These are phyloP conservation scores for Scheffersomyces titani DNA, from an alignment of 1,139 yeast genomes.

Conservation along the genomic window DNA sequence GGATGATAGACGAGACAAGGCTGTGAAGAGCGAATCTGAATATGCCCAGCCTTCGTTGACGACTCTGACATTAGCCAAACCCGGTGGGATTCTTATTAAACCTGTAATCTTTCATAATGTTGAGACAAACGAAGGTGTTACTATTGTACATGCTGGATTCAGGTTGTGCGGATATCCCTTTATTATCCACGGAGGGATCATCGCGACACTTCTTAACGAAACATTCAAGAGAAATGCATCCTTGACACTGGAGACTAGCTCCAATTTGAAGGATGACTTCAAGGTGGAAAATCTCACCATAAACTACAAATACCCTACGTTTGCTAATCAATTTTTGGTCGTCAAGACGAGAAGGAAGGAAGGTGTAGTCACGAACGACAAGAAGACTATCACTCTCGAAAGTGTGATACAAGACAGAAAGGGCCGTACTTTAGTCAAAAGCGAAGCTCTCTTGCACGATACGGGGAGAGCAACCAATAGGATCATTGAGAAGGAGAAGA, in stretches of 20 bases:
- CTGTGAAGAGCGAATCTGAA: slow-evolving; percentile 30
- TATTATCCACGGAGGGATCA: slow-evolving; percentile 85
- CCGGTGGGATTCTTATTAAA: slow-evolving; percentile 78
- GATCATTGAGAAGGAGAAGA: slow-evolving; percentile 1
- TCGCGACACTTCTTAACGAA: slow-evolving; percentile 82
- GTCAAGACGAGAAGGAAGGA: slow-evolving; percentile 51
- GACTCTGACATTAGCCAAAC: slow-evolving; percentile 43
- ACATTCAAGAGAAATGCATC: slow-evolving; percentile 62
- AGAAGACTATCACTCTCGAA: slow-evolving; percentile 26
- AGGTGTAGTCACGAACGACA: slow-evolving; percentile 24
- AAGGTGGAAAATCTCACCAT: slow-evolving; percentile 54
- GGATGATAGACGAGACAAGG: slow-evolving; percentile 6
- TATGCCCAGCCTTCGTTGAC: slow-evolving; percentile 29
- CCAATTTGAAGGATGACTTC: slow-evolving; percentile 41
- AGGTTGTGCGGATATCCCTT: slow-evolving; percentile 85
- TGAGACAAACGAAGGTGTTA: slow-evolving; percentile 58
- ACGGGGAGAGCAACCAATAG: slow-evolving; percentile 36
- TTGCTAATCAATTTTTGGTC: slow-evolving; percentile 77
- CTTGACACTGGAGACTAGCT: slow-evolving; percentile 29
- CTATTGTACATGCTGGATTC: slow-evolving; percentile 77
- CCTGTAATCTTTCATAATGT: slow-evolving; percentile 70
- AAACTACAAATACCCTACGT: slow-evolving; percentile 69
- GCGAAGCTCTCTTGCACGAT: slow-evolving; percentile 38
- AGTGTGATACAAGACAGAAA: slow-evolving; percentile 35
- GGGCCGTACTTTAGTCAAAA: slow-evolving; percentile 39